Conservation (phyloP, 2,329 filamentous ascomycete species). For the Tricladium varicosporioides region DNA sequence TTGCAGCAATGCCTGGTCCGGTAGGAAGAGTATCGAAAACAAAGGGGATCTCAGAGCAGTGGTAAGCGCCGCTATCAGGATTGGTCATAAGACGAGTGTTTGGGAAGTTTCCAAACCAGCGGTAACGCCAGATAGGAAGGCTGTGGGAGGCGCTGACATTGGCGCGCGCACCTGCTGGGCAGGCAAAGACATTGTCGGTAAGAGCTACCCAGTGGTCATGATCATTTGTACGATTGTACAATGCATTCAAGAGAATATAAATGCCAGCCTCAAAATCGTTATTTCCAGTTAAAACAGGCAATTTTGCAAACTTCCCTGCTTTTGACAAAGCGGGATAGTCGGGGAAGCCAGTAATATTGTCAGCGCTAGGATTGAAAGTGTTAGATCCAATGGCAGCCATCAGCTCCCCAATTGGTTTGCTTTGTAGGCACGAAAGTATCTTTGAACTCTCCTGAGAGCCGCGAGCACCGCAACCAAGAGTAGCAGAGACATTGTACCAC, state of each 20-base stretch:
- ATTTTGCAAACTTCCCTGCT: conserved; percentile 15
- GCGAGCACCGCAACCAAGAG: conserved; percentile 24
- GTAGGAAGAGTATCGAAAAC: conserved; percentile 15
- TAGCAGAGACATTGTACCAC: conserved; percentile 17
- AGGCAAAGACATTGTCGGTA: conserved; percentile 29
- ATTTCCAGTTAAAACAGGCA: conserved; percentile 24
- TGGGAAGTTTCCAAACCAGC: conserved; percentile 33
- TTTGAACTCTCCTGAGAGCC: conserved; percentile 6
- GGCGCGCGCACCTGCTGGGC: conserved; percentile 25
- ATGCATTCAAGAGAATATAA: not conserved
- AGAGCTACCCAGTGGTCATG: not conserved
- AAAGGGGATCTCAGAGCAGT: conserved; percentile 26
- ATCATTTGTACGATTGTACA: conserved; percentile 15
- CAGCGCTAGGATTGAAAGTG: conserved; percentile 19
- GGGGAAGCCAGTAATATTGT: conserved; percentile 17
- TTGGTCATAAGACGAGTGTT: conserved; percentile 26
- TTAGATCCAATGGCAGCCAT: not conserved
- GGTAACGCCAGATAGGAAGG: conserved; percentile 35
- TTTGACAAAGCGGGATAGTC: conserved; percentile 11
- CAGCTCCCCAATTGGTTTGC: conserved; percentile 7
- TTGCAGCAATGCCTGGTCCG: not conserved
- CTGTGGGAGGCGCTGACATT: conserved; percentile 17
- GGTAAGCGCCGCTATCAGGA: conserved; percentile 31
- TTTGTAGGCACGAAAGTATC: conserved; percentile 17
- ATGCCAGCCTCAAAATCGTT: conserved; percentile 28